Evolutionary conservation across 2,329 filamentous ascomycete species (phyloP).

Genomic region (Exophiala bonariae): DNA sequence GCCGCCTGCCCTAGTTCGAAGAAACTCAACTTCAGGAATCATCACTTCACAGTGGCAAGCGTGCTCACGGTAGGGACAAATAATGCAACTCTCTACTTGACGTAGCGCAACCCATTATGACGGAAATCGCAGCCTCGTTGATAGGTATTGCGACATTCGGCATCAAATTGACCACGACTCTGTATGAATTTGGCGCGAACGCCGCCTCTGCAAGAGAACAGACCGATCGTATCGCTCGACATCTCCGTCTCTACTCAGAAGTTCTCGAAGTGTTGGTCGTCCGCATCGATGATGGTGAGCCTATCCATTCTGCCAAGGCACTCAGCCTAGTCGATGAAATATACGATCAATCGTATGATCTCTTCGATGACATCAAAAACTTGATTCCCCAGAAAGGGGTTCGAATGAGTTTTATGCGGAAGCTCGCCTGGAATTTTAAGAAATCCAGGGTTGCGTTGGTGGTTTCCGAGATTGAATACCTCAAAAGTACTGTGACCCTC

Average conservation of each 20-base stretch:
- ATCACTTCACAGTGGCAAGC: too few relatives aligned
- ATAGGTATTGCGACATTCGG: slow-evolving; percentile 14
- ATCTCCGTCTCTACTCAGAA: slow-evolving; percentile 13
- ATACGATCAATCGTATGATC: slow-evolving; percentile 4
- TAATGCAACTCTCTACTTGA: too few relatives aligned
- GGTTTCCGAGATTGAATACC: slow-evolving; percentile 13
- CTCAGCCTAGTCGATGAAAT: slow-evolving; percentile 11
- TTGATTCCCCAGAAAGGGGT: slow-evolving; percentile 1
- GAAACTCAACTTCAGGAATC: too few relatives aligned
- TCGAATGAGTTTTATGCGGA: slow-evolving; percentile 7
- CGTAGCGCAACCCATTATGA: too few relatives aligned
- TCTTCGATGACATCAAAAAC: slow-evolving; percentile 8
- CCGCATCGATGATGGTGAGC: slow-evolving; percentile 12
- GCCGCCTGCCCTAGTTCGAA: too few relatives aligned
- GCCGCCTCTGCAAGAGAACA: slow-evolving; percentile 10
- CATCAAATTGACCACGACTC: slow-evolving; percentile 8
- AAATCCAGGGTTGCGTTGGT: slow-evolving; percentile 14
- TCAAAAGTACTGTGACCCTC: slow-evolving; percentile 12
- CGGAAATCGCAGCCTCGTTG: too few relatives aligned
- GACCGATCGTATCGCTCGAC: slow-evolving; percentile 9
- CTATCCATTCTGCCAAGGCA: slow-evolving; percentile 9
- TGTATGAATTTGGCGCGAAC: slow-evolving; percentile 10
- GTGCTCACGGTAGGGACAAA: too few relatives aligned
- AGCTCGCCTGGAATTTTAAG: slow-evolving; percentile 15
- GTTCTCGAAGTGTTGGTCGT: slow-evolving; percentile 10